Evolutionary conservation across 1,284 basidiomycete genomes (phyloP), one percentile per base, ranked within the genome.

Genomic region (Fomitopsis palustris): DNA sequence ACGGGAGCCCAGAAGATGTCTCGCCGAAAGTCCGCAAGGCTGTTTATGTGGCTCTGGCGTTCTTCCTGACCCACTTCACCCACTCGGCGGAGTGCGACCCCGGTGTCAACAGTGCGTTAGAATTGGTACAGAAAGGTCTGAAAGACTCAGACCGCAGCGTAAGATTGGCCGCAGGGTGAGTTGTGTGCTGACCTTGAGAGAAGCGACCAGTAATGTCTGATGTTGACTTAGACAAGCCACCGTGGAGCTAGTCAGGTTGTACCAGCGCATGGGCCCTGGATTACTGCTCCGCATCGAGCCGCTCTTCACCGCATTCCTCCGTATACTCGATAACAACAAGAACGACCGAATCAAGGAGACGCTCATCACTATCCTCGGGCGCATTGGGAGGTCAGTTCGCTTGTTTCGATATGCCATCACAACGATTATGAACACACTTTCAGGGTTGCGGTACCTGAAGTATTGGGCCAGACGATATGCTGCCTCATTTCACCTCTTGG

Each of bases 401-500:
- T 47, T 16, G 45, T 21, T 8, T 2, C 7, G 3, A 29, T 37
- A 47, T 10, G 12, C 25, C 25, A 14, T 27, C 25, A 29, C 10
- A 31, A 3, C 2, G 14, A 29, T 43, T 2, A 25, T 16, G 16
- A 16, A 47, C 25, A 39, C 10, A n/a, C 33, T 23, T n/a, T 43
- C 51, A 90, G 88, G 57, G 75, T 80, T 12, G 75, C 79, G 19
- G 76, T 81, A 37, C 65, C 74, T 1, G 80, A 85, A 37, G 69
- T 86, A 10, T 73, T 93, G 19, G 82, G 85, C 8, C 82, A 83
- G 54, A 79, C 83, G 6, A 70, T 95, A 3, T 85, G 81, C 59
- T 79, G 86, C 42, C 73, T 95, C 3, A 78, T 93, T n/a, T 77
- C 81, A 7, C 87, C 89, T 60, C 74, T 95, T 1, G 90, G 86